Base-by-base conservation (phyloP, 371 early-diverging fungal species). In the Mortierella sp. region DNA sequence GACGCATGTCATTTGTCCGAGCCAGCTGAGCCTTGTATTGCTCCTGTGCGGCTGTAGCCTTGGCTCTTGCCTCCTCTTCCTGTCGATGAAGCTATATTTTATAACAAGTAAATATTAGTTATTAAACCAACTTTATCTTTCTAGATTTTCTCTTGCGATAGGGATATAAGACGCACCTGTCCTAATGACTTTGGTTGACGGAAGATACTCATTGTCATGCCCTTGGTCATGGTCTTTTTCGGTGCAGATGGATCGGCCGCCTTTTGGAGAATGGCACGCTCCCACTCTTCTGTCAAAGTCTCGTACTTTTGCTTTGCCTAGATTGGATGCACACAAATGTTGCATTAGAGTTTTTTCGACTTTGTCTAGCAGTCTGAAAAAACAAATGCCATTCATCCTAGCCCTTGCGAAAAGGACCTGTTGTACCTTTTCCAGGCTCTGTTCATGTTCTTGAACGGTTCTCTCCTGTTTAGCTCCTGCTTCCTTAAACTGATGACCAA, bases 291-390 rank as follows among this genome's bases (percentile, higher is more conserved):
- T 26, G 89, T 90, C 6, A 78, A 59, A 6, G 79, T 19, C 42
- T 92, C 92, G 70, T 91, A 94, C 56, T 89, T 88, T 59, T 73
- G 80, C 51, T 89, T 89, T 41, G 86, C 84, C 88, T 89, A 64
- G 23, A 46, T 37, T 12, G n/a, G 46, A 12, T 37, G 23, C 52
- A 44, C 21, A 39, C 9, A 47, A 39, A 23, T 37, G n/a, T 7
- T 6, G 39, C 4, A 37, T 21, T n/a, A 46, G 32, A n/a, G 17
- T 6, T 7, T 12, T 7, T 42, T 19, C 28, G 26, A 7, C 23
- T 51, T 39, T 43, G 12, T 19, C 6, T 37, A 28, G 30, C 28
- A n/a, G n/a, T n/a, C n/a, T n/a, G n/a, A n/a, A n/a, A n/a, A n/a
- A n/a, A n/a, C n/a, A n/a, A n/a, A n/a, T n/a, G n/a, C n/a, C n/a